Evolutionary conservation across 192 early-diverging fungal species (phyloP), one percentile per base, ranked within the genome.

Genomic region (Chytriomyces sp.): DNA sequence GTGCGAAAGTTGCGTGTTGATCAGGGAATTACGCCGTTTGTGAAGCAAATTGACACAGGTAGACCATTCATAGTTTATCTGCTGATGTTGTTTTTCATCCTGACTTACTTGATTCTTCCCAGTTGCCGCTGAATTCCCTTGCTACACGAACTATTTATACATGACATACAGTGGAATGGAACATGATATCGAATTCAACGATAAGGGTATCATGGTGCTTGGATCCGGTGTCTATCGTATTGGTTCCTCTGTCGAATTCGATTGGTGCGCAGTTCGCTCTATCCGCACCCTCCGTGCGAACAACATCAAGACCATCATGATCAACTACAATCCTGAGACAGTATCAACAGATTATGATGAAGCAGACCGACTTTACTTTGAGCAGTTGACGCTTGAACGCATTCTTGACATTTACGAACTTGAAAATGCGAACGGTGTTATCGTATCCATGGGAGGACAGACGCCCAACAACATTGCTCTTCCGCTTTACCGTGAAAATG

Each of bases 321-420:
- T 99, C 77, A 99, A 99, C 90, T 99, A 98, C 86, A 99, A 99
- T 83, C 97, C 97, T 23, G 97, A 99, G 82, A 99, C 97, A 5
- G 97, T 99, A 16, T 96, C 94, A 9, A 99, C 97, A 7, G 97
- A 99, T 87, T 99, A 95, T 71, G 97, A 99, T 79, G 97, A 99
- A 87, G 93, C 93, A 6, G 97, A 99, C 79, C 89, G 95, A 60
- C 90, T 99, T 45, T 99, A 99, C 89, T 99, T 99, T 84, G 95
- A 97, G 76, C 94, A 93, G 80, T 89, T 99, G 65, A 95, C 93
- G 49, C 85, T 96, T 69, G 97, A 99, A 83, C 90, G 95, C 70
- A 91, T 98, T 48, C 81, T 97, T 80, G 97, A 99, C 85, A 99
- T 99, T 77, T 99, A 99, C 79, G 93, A 99, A 81, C 81, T 88